Evolutionary conservation across 192 early-diverging fungal genomes (phyloP).

Genomic region (Coemansia sp.): DNA sequence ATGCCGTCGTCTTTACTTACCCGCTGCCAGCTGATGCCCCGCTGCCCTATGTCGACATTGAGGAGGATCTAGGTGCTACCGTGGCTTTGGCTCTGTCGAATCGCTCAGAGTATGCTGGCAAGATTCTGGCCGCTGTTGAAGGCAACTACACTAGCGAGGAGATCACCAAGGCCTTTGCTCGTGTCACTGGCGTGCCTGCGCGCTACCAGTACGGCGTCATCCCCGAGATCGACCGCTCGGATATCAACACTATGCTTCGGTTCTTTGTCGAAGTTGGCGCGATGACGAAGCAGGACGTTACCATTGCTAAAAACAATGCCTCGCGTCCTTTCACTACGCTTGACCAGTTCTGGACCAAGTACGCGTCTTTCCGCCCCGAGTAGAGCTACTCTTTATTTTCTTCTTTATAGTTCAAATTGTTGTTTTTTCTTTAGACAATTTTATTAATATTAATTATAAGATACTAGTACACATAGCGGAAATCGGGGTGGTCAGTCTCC

Average conservation of each 20-base stretch:
- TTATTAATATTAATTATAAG: neutral
- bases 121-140: conserved; percentile 10
- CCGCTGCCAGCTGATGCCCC: neutral
- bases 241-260: conserved; percentile 11
- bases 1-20: neutral
- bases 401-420: neutral
- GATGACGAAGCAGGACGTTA: neutral
- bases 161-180: conserved; percentile 29
- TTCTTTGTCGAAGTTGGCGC: conserved; percentile 14
- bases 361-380: conserved; percentile 3
- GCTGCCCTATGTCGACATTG: conserved; percentile 4
- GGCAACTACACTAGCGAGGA: conserved; percentile 35
- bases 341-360: conserved; percentile 13
- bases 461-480: conserved; percentile 29
- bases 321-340: conserved; percentile 5
- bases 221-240: conserved; percentile 9
- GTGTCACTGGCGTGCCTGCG: conserved; percentile 36
- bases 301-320: neutral
- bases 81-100: conserved; percentile 36
- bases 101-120: conserved; percentile 23
- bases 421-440: neutral
- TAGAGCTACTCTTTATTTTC: neutral
- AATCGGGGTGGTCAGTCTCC: conserved; percentile 45
- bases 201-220: conserved; percentile 18
- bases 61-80: conserved; percentile 32